These are phyloP conservation scores for Elaeis oleifera DNA, from an alignment of 202 grass and related monocot species.

Conservation along the genomic window DNA sequence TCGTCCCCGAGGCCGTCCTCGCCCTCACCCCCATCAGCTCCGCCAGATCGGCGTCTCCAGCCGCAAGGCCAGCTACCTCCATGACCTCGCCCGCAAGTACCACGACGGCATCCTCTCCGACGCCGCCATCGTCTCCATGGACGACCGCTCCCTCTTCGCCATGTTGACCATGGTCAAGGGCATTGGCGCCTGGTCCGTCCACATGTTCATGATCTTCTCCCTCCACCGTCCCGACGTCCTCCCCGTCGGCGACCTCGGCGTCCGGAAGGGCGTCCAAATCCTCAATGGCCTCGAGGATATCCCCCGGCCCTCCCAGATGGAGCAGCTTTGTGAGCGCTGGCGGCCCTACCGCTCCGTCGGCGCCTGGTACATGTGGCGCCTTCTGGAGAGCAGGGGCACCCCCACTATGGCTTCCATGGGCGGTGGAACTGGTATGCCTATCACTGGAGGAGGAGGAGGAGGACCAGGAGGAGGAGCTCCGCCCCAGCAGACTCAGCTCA, in stretches of 20 bases:
- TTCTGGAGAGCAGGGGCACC: conserved; percentile 39
- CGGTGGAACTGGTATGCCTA: not conserved
- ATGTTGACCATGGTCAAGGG: conserved; percentile 55
- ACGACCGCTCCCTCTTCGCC: conserved; percentile 39
- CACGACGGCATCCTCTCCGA: conserved; percentile 39
- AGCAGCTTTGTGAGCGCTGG: conserved; percentile 41
- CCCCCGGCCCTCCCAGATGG: conserved; percentile 55
- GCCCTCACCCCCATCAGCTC: conserved; percentile 42
- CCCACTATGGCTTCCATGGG: not conserved
- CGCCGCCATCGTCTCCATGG: conserved; percentile 34
- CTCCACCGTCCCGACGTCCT: conserved; percentile 60
- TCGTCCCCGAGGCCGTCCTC: conserved; percentile 38
- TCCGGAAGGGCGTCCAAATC: conserved; percentile 68
- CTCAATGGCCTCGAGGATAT: conserved; percentile 37
- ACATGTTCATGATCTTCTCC: conserved; percentile 86
- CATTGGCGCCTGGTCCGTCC: conserved; percentile 54
- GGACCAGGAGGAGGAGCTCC: not conserved
- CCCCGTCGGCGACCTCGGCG: conserved; percentile 52
- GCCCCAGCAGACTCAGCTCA: not conserved
- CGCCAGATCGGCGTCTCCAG: conserved; percentile 51
- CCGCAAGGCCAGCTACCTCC: conserved; percentile 58
- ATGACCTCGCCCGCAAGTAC: conserved; percentile 46
- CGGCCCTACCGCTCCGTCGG: conserved; percentile 52
- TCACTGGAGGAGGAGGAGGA: not conserved
- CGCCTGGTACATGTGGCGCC: conserved; percentile 69